Base-by-base conservation (phyloP, 768 basidiomycete genomes). In the Russula sp. region DNA sequence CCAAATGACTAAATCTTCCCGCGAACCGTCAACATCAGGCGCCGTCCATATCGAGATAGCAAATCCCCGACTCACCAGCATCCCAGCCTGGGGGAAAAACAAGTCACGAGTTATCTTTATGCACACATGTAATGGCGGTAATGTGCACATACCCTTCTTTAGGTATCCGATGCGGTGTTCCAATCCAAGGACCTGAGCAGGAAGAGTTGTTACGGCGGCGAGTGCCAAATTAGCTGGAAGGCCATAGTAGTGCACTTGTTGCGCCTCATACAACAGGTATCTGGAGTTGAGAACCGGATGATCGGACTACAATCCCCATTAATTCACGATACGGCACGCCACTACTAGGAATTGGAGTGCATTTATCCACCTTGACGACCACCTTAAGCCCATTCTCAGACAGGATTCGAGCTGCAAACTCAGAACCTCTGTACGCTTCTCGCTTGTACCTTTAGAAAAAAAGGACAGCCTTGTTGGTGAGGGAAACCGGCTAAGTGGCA, bases 131-230 rank as follows among this genome's bases (percentile, higher is more conserved):
- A 47, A 59, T 89, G 66, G 88, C 47, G 88, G 69, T 91, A 88
- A 72, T 85, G n/a, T 11, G 31, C 27, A 55, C 55, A 51, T 34
- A 77, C 88, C 88, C 76, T 81, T 72, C 69, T 81, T 80, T 48
- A 97, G 73, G 69, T 82, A 80, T 0, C 90, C 90, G 31, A 92
- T 72, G 4, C 90, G 79, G 71, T 91, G 87, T 9, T 79, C 82
- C 20, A 90, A 73, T 5, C 89, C 90, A 31, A 85, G 77, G 0
- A 82, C 80, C 6, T 75, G 73, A 2, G 89, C 89, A 27, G 90
- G 82, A 2, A 81, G 81, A 10, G 82, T 79, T 0, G 85, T 91
- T 3, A 89, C 83, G 11, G 86, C 80, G 4, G 80, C 76, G 0
- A 91, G 71, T 0, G 89, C 85, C 20, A 84, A 66, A 55, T 80